Base-by-base conservation (phyloP, 352 stramenopile genomes). In the Globisporangium barbulae region DNA sequence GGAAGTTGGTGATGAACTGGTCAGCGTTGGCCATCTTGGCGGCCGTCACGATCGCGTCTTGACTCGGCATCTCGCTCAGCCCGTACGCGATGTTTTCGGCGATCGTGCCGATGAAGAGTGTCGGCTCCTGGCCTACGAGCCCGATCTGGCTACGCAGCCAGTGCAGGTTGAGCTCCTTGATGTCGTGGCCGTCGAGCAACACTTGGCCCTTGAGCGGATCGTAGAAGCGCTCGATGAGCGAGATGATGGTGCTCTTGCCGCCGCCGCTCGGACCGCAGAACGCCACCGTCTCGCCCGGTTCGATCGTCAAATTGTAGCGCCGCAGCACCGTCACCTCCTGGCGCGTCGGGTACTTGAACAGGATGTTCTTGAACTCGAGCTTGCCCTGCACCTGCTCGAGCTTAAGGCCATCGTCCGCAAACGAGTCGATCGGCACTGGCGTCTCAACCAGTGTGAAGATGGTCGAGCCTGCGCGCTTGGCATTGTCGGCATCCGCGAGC, bases 21-120 rank as follows among this genome's bases (percentile, higher is more conserved):
- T 96, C 69, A 0, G 88, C 89, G 70, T 97, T 97, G 33, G 92
- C 91, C 48, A 93, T 66, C 63, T 79, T 76, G 0, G 89, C 88
- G 21, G 90, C 91, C 15, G 82, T 37, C 35, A 81, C 70, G 59
- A 98, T 70, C 50, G 91, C 84, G n/a, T 79, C 62, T 13, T 52
- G 19, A 2, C 44, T 64, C 15, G 37, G 25, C n/a, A 2, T 19
- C 1, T 30, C 15, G 2, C 10, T 21, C 1, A 68, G 55, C 2
- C 86, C 87, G 48, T 90, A 88, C 15, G 58, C 52, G 66, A 85
- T 82, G 57, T 85, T 85, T 13, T 83, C 67, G 7, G 68, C 68
- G 30, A 85, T 78, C 28, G 71, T 59, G 21, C 72, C 72, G 31
- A 49, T 55, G 61, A 78, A 78, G 5, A 97, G 72, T 25, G 73